These are phyloP conservation scores for Saturnispora kantuleensis DNA, from an alignment of 805 yeast species.

Conservation along the genomic window DNA sequence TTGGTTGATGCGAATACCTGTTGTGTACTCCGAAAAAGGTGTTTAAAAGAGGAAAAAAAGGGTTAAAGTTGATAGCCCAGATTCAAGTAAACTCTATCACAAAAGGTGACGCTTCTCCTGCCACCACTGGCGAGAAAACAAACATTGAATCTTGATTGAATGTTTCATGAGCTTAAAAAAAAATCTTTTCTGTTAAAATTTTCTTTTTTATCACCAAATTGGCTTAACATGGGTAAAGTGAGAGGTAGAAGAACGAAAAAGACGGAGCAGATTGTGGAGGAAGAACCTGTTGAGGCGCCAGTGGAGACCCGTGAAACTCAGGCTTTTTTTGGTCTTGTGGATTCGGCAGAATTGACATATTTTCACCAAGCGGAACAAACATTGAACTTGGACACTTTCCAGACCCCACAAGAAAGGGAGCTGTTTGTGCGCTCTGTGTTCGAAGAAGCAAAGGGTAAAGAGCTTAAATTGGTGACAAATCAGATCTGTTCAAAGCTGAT, in stretches of 20 bases:
- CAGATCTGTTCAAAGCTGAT: constrained; percentile 90
- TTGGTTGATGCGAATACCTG: no score
- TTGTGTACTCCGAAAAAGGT: no score
- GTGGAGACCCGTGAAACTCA: constrained; percentile 14
- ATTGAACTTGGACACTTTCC: constrained; percentile 71
- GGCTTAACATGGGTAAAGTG: constrained; percentile 18
- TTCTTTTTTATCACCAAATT: not conserved
- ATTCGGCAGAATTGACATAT: constrained; percentile 75
- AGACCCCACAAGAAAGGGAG: constrained; percentile 55
- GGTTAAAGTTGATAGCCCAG: no score
- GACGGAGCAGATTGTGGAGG: constrained; percentile 9
- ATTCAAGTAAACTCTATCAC: no score
- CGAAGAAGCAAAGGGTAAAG: constrained; percentile 83
- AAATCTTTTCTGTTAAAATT: not conserved
- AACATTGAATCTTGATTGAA: no score
- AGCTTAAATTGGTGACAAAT: constrained; percentile 82
- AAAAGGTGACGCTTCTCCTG: no score
- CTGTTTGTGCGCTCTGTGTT: constrained; percentile 70
- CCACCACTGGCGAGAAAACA: no score
- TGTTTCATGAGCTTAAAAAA: not conserved
- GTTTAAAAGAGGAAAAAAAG: no score
- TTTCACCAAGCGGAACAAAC: constrained; percentile 90
- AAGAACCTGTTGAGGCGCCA: not conserved
- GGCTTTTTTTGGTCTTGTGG: constrained; percentile 80
- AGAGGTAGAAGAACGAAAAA: constrained; percentile 28